Percentiles rank a stretch among this genome's conserved stretches.
Conservation (phyloP, 208 protist genomes). For the Histomonas meleagridis region DNA sequence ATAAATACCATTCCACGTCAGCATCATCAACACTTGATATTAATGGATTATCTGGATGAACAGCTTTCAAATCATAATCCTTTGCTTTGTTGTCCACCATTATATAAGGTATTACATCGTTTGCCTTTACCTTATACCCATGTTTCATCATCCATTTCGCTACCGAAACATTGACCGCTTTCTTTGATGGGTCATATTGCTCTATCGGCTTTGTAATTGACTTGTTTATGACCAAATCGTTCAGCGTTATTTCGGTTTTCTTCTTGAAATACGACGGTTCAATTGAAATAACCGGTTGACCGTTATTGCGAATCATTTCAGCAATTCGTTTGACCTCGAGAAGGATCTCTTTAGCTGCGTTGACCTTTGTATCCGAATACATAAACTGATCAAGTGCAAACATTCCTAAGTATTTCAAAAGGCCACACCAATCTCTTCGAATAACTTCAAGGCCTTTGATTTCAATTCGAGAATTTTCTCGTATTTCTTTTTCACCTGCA, state of each 20-base stretch:
- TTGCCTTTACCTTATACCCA: slow-evolving; percentile 70
- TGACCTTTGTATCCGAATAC: slow-evolving; percentile 51
- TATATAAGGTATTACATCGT: slow-evolving; percentile 87
- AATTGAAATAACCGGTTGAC: slow-evolving; percentile 61
- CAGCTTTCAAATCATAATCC: neutral
- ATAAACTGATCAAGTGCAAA: slow-evolving; percentile 76
- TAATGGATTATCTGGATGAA: neutral
- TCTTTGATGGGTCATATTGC: slow-evolving; percentile 72
- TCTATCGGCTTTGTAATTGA: slow-evolving; percentile 81
- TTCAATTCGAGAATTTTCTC: too few species aligned
- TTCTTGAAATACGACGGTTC: slow-evolving; percentile 49
- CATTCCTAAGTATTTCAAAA: slow-evolving; percentile 76
- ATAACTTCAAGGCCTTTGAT: slow-evolving; percentile 97
- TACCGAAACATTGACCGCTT: slow-evolving; percentile 77
- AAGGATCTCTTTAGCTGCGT: slow-evolving; percentile 64
- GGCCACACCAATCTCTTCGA: slow-evolving; percentile 94
- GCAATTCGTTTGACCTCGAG: neutral
- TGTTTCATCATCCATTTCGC: slow-evolving; percentile 73
- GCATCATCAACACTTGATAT: neutral
- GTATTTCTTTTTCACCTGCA: slow-evolving; percentile 56
- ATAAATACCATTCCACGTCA: slow-evolving; percentile 42
- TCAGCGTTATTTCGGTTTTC: slow-evolving; percentile 31
- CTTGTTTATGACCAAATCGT: slow-evolving; percentile 41
- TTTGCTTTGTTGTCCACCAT: slow-evolving; percentile 61
- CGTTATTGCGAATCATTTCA: too few species aligned